Base-by-base conservation (phyloP, 2,329 filamentous ascomycete species). In the Colletotrichum sublineola region DNA sequence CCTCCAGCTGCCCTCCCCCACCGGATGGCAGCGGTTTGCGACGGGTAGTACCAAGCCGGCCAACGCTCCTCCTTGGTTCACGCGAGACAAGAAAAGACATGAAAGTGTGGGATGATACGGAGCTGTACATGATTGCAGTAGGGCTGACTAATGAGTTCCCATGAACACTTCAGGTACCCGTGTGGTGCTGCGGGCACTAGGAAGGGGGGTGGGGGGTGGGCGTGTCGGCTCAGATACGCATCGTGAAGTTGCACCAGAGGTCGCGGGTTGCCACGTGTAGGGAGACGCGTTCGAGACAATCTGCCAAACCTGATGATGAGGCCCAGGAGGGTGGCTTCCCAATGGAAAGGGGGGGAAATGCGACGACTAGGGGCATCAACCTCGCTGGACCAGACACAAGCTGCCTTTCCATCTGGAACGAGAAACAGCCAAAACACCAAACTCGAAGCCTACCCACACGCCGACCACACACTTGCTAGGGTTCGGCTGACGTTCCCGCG, bases 101-200 rank as follows among this genome's bases (percentile, higher is more conserved):
- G 20, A 36, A 60, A 53, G 14, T 33, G 24, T 42, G 38, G 29
- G 20, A 48, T 56, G 55, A 73, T 73, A 73, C 70, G 48, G 70
- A 44, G 48, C 61, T 73, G 55, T 65, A 70, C 70, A 73, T 70
- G n/a, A 73, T 70, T 66, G 46, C 60, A 65, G 29, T 70, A 73
- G 70, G 70, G 70, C 70, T 73, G 66, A 70, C 31, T 56, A 67
- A 62, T 67, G 66, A 73, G 50, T 57, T 63, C 52, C 68, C 62
- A 71, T 63, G 71, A 63, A 73, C 68, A 62, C 44, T 36, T 42
- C 56, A 73, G 67, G 71, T 73, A 73, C 71, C 71, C 71, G 68
- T 63, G 50, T 50, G 46, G 36, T 70, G 60, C 66, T 61, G 70
- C 67, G 70, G 57, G 62, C 55, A 67, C 68, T 71, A 66, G 29